Base-by-base conservation (phyloP, 495 filamentous ascomycete species). In the Tetracladium setigerum region DNA sequence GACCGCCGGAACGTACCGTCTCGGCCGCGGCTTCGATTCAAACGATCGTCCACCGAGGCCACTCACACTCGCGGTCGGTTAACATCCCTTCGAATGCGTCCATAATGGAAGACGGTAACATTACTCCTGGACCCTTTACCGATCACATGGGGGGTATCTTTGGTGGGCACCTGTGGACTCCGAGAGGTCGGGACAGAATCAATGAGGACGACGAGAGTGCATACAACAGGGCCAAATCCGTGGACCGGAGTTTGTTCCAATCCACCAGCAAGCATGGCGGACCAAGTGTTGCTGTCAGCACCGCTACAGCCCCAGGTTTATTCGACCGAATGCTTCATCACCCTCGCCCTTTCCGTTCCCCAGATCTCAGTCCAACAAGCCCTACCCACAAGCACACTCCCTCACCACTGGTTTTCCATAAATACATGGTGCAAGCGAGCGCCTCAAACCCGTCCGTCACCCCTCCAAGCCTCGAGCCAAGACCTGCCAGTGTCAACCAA, bases 221-320 rank as follows among this genome's bases (percentile, higher is more conserved):
- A 11, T 40, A 52, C 42, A 59, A 61, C 24, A 61, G 74, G 48
- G 66, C 79, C 9, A 68, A 69, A 13, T 79, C 80, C 1, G 72
- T 77, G 12, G 81, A 86, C 44, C 60, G 76, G 16, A 70, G 67
- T 1, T 57, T 78, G 19, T 67, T 79, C 38, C 73, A 71, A 13
- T 72, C 64, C 47, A 62, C 57, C 39, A 78, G 86, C 47, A 79
- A 77, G 52, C 81, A 77, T 54, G 76, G 79, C 16, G 82, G 79
- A 48, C 73, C 85, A 12, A 52, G 44, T 41, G 44, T 57, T 5
- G 57, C 53, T 10, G 67, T 53, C 60, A 77, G 41, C 60, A 61
- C 38, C 52, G 45, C 57, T 34, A 48, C 49, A n/a, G 57, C 54
- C 4, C 53, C 57, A 38, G 57, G 57, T 57, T 33, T 37, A 12